Evolutionary conservation across 371 early-diverging fungal genomes (phyloP), one percentile per base, ranked within the genome.

Genomic region (Saksenaea oblongispora): DNA sequence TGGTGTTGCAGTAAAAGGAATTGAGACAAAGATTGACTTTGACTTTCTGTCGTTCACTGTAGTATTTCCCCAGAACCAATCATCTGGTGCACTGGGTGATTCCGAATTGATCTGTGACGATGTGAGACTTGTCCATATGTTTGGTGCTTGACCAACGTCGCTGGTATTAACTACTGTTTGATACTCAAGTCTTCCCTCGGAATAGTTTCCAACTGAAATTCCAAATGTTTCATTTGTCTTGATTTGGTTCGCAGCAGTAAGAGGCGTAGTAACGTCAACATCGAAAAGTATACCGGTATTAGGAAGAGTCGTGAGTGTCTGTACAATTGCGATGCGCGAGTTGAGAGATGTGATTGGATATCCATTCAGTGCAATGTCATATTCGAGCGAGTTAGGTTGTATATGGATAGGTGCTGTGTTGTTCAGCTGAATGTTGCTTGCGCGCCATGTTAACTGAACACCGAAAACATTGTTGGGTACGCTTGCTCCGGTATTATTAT

Each of bases 201-300:
- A 71, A 54, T 74, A 79, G 11, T 72, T 58, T 27, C 82, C 82
- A 41, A 82, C 55, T 0, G 79, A 79, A 3, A 74, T 35, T 53
- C 82, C 82, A 34, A 74, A 77, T 0, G 82, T 82, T 9, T 42
- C 24, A 34, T 82, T 82, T 5, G 78, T 73, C 64, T 76, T 77
- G 65, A 82, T 82, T 34, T 65, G 64, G 15, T 69, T 64, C 22
- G 79, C 78, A 2, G 66, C 65, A 60, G 65, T 64, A 0, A 71
- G 54, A 13, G 82, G 76, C 11, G 79, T 79, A 1, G 79, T 77
- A 14, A 56, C 67, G n/a, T 79, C 79, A n/a, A 82, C 71, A 64
- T 82, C 82, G 15, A 71, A 59, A 0, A 61, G 14, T 13, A 70
- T 34, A 0, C 63, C 53, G 1, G 44, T 56, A 35, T 63, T 41